phyloP scores from a whole-genome alignment of 768 basidiomycete genomes.

The Leccinum olivaceopallidum region DNA sequence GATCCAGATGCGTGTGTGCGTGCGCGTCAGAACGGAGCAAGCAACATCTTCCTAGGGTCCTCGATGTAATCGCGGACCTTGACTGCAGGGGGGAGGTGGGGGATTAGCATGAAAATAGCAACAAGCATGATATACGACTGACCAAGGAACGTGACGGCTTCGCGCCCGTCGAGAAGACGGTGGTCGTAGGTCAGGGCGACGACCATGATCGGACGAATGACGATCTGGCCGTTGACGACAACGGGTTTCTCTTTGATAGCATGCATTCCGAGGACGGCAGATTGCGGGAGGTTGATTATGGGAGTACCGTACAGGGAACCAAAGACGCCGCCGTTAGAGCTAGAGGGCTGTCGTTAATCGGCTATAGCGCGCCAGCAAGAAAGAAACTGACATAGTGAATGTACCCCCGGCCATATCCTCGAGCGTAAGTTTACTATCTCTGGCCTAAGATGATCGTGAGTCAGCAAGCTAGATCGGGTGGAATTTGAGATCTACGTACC shows the following conservation, averaged over 20 bases:
- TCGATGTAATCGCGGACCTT: conserved; percentile 93
- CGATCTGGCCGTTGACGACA: conserved; percentile 93
- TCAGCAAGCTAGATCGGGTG: conserved; percentile 5
- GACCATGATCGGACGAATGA: conserved; percentile 96
- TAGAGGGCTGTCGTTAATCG: conserved; percentile 31
- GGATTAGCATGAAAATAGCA: conserved; percentile 5
- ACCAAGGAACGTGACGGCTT: conserved; percentile 98
- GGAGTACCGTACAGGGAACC: conserved; percentile 98
- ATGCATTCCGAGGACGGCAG: conserved; percentile 97
- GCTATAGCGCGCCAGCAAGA: neutral
- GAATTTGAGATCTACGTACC: conserved; percentile 38
- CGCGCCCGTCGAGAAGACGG: conserved; percentile 91
- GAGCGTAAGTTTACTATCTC: conserved; percentile 90
- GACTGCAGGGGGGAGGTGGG: conserved; percentile 44
- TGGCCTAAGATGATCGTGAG: conserved; percentile 49
- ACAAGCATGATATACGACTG: conserved; percentile 30
- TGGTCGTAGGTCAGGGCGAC: conserved; percentile 95
- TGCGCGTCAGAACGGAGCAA: conserved; percentile 37
- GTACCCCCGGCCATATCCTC: conserved; percentile 98
- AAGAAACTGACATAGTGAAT: conserved; percentile 86
- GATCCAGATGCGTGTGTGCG: neutral
- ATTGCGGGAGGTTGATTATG: conserved; percentile 95
- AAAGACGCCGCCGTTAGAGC: conserved; percentile 98
- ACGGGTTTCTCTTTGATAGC: conserved; percentile 88
- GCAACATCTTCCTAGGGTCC: conserved; percentile 90